Conservation (phyloP, 768 basidiomycete species). For the Clitopilus passeckerianus region DNA sequence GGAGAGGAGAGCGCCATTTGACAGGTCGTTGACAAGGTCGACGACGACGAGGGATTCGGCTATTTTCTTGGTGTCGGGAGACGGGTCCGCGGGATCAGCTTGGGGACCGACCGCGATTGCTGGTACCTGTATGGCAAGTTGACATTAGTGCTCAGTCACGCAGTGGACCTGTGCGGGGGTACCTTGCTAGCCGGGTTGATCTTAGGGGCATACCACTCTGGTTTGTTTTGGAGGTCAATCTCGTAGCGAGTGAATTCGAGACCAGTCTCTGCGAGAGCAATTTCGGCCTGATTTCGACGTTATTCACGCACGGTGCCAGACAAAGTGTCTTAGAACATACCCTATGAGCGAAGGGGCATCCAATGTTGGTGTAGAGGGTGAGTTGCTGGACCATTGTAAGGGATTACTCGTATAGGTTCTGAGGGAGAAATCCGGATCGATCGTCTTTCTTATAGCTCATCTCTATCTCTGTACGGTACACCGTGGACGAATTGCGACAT, state of each 20-base stretch:
- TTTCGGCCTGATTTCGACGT: constrained; percentile 36
- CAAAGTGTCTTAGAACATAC: constrained; percentile 21
- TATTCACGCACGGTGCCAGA: background rate
- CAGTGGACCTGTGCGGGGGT: constrained; percentile 9
- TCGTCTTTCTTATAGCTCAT: background rate
- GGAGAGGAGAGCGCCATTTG: constrained; percentile 43
- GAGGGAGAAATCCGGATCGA: background rate
- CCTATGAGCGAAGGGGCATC: constrained; percentile 55
- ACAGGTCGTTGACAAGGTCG: constrained; percentile 63
- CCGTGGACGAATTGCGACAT: background rate
- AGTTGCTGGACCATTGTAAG: background rate
- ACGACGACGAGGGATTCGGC: constrained; percentile 63
- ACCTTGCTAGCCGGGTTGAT: constrained; percentile 68
- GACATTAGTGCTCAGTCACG: background rate
- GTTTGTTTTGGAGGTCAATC: constrained; percentile 61
- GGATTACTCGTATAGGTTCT: too few species aligned
- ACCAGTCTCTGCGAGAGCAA: constrained; percentile 55
- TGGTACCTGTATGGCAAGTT: constrained; percentile 11
- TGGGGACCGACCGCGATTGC: constrained; percentile 50
- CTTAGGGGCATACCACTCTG: constrained; percentile 61
- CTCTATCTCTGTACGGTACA: background rate
- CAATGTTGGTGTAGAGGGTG: background rate
- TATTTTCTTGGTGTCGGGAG: constrained; percentile 54
- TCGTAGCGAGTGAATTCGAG: constrained; percentile 45
- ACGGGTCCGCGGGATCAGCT: constrained; percentile 44